phyloP scores from a whole-genome alignment of 2,329 filamentous ascomycete species.

The Trichoderma afroharzianum region DNA sequence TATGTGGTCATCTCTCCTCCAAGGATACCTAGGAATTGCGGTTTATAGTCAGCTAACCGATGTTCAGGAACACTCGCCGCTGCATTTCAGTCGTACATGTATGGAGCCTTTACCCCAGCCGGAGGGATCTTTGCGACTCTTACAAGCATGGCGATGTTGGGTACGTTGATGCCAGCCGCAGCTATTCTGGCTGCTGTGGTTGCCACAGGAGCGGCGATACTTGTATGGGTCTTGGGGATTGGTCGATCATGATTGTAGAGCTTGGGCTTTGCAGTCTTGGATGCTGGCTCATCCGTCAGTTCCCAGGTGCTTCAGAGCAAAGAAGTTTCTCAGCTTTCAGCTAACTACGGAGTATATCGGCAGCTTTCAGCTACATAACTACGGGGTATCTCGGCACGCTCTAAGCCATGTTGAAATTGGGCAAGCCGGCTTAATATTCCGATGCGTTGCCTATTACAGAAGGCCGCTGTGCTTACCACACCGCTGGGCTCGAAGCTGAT shows the following conservation, averaged over 20 bases:
- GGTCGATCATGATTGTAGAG: neutral
- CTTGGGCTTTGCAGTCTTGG: neutral
- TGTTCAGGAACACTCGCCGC: conserved; percentile 3
- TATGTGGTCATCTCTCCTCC: neutral
- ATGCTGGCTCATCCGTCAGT: too few species aligned
- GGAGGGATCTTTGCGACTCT: conserved; percentile 13
- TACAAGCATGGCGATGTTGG: conserved; percentile 16
- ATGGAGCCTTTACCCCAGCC: conserved; percentile 13
- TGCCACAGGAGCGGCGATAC: neutral
- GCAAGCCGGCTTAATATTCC: neutral
- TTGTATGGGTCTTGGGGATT: conserved; percentile 2
- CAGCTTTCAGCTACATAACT: neutral
- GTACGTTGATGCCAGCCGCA: conserved; percentile 13
- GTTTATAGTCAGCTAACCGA: neutral
- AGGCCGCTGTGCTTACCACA: neutral
- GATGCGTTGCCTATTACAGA: neutral
- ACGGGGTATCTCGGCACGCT: neutral
- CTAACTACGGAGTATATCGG: too few species aligned
- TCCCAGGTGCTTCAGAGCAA: neutral
- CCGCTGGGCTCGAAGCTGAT: neutral
- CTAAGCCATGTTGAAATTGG: neutral
- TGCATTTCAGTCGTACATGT: conserved; percentile 15
- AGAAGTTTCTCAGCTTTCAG: neutral
- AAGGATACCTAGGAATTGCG: neutral
- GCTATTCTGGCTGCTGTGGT: neutral